Evolutionary conservation across 495 filamentous ascomycete species (phyloP).

Genomic region (Daldinia vernicosa): DNA sequence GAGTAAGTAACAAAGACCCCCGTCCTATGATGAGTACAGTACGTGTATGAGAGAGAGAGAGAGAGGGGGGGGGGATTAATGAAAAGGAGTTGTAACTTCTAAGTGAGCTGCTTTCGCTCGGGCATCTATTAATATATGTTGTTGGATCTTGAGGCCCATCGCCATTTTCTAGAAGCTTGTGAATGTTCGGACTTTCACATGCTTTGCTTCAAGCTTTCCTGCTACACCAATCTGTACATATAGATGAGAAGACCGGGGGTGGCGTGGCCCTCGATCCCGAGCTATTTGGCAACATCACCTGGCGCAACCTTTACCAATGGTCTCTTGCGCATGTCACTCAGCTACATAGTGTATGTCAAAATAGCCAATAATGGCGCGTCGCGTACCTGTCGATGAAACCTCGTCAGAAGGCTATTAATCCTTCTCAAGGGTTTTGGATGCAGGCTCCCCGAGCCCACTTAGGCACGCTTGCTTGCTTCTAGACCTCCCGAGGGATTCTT

Average conservation of each 20-base stretch:
- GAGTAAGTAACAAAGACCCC: background rate
- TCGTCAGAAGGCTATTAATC: slow-evolving; percentile 36
- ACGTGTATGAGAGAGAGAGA: background rate
- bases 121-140: background rate
- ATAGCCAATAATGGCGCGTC: slow-evolving; percentile 32
- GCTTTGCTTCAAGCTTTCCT: slow-evolving; percentile 16
- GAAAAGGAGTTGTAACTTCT: background rate
- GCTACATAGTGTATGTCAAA: slow-evolving; percentile 18
- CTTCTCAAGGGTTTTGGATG: slow-evolving; percentile 9
- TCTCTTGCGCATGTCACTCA: slow-evolving; percentile 28
- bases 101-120: background rate
- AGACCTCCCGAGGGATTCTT: slow-evolving; percentile 20
- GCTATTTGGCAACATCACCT: slow-evolving; percentile 37
- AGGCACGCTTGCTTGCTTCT: slow-evolving; percentile 37
- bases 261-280: slow-evolving; percentile 30
- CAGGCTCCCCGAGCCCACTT: slow-evolving; percentile 31
- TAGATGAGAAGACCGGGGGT: slow-evolving; percentile 11
- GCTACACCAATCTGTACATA: slow-evolving; percentile 2
- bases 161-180: slow-evolving; percentile 5
- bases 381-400: slow-evolving; percentile 34
- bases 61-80: slow-evolving; percentile 13
- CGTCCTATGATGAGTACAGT: slow-evolving; percentile 1
- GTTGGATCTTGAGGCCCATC: background rate
- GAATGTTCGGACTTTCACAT: slow-evolving; percentile 30
- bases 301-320: slow-evolving; percentile 33